Conservation (phyloP, 495 filamentous ascomycete species). For the Alectoria sarmentosa region DNA sequence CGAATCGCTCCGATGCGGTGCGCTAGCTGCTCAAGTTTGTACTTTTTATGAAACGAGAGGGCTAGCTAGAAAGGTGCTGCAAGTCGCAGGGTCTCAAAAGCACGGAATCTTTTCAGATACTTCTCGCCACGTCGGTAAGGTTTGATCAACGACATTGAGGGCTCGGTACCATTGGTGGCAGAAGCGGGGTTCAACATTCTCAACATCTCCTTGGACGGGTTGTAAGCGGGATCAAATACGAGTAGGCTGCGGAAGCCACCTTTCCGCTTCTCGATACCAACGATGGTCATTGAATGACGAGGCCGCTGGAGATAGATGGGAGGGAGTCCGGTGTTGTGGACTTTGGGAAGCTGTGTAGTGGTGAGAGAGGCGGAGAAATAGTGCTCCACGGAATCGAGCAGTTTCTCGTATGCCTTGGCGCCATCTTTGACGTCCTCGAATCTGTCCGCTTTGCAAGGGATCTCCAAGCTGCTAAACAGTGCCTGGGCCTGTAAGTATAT, state of each 20-base stretch:
- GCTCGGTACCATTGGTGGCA: too few species aligned
- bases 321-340: not conserved
- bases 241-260: not conserved
- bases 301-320: constrained; percentile 1
- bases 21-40: not conserved
- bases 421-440: not conserved
- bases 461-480: not conserved
- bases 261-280: not conserved
- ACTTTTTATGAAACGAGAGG: not conserved
- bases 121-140: constrained; percentile 1
- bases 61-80: not conserved
- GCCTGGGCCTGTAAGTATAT: not conserved
- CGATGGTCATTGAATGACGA: not conserved
- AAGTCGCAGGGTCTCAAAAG: not conserved
- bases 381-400: not conserved
- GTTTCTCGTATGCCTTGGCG: not conserved
- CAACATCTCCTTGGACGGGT: not conserved
- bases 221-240: not conserved
- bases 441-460: not conserved
- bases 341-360: not conserved
- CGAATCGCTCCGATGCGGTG: not conserved
- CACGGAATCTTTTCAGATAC: not conserved
- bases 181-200: not conserved
- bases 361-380: not conserved
- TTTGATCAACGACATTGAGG: not conserved